Base-by-base conservation (phyloP, 164 flowering plant genomes). In the Aristolochia californica region DNA sequence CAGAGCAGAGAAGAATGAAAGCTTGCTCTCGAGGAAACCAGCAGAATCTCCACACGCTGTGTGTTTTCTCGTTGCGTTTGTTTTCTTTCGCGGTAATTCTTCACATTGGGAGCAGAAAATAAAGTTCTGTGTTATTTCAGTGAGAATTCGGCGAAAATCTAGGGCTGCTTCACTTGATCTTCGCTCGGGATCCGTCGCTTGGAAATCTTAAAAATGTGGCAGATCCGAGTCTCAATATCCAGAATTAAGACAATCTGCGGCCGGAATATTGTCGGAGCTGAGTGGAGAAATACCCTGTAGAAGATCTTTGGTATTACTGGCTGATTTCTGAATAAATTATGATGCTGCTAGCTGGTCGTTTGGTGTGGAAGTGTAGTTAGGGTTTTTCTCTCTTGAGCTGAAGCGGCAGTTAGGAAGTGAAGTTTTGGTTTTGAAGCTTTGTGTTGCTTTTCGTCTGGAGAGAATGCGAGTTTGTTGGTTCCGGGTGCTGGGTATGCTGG, bases 21-120 rank as follows among this genome's bases (percentile, higher is more conserved):
- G 76, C 78, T 72, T 73, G 76, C 62, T 67, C 65, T 22, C 58
- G 62, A 68, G 76, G 72, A 57, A 71, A 75, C 62, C 65, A 69
- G 67, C 75, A 69, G 56, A 68, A 70, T 67, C 74, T 52, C 40
- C 22, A 34, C 57, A 11, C 51, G 16, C 34, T 13, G 23, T 58
- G 58, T 54, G 22, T 28, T 48, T 55, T 53, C 51, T 22, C 47
- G 25, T 15, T 49, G 44, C 10, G 18, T n/a, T 16, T 10, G 58
- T 45, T 25, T 13, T 56, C 57, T 50, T 49, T 53, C 56, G 66
- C 55, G 28, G 5, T 18, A 10, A 52, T 26, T 64, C 62, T 70
- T 57, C 62, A 59, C 17, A 51, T 13, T 23, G 27, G 22, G 30
- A 15, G 61, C 21, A 53, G 51, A 56, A 63, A 58, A 50, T 34